These are phyloP conservation scores for Candida loeiensis DNA, from an alignment of 805 yeast species.

Conservation along the genomic window DNA sequence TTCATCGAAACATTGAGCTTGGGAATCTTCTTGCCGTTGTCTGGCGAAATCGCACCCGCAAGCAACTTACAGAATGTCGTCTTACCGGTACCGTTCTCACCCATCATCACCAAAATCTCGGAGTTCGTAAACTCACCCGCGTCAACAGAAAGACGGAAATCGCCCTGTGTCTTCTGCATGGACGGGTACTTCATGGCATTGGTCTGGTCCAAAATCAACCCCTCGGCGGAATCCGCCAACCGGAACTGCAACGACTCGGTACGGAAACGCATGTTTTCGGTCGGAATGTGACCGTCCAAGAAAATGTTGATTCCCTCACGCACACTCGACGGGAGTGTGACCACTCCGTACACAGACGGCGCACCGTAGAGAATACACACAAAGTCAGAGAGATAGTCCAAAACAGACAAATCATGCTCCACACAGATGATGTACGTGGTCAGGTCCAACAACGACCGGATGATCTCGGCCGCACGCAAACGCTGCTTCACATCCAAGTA, in stretches of 20 bases:
- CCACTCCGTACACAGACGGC: slow-evolving; percentile 98
- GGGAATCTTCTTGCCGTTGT: slow-evolving; percentile 74
- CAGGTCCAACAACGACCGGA: slow-evolving; percentile 76
- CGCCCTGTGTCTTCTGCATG: slow-evolving; percentile 93
- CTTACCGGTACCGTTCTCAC: slow-evolving; percentile 99
- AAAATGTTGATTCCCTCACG: slow-evolving; percentile 99
- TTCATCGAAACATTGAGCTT: slow-evolving; percentile 93
- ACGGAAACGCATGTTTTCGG: slow-evolving; percentile 96
- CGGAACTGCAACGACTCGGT: slow-evolving; percentile 92
- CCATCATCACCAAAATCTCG: slow-evolving; percentile 98
- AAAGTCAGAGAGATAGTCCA: slow-evolving; percentile 95
- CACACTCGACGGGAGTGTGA: slow-evolving; percentile 91
- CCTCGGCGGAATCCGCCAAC: slow-evolving; percentile 84
- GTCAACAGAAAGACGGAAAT: slow-evolving; percentile 79
- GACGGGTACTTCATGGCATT: slow-evolving; percentile 73
- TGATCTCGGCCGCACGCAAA: slow-evolving; percentile 93
- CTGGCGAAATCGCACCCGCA: slow-evolving; percentile 92
- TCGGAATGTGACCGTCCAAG: slow-evolving; percentile 95
- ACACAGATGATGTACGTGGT: slow-evolving; percentile 90
- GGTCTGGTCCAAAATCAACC: slow-evolving; percentile 69
- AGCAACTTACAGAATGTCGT: slow-evolving; percentile 93
- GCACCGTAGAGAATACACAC: slow-evolving; percentile 97
- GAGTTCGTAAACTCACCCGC: slow-evolving; percentile 92
- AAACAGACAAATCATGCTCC: slow-evolving; percentile 96
- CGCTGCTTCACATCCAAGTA: slow-evolving; percentile 98